Evolutionary conservation across 495 filamentous ascomycete species (phyloP), one percentile per base, ranked within the genome.

Genomic region (Xylaria bambusicola): DNA sequence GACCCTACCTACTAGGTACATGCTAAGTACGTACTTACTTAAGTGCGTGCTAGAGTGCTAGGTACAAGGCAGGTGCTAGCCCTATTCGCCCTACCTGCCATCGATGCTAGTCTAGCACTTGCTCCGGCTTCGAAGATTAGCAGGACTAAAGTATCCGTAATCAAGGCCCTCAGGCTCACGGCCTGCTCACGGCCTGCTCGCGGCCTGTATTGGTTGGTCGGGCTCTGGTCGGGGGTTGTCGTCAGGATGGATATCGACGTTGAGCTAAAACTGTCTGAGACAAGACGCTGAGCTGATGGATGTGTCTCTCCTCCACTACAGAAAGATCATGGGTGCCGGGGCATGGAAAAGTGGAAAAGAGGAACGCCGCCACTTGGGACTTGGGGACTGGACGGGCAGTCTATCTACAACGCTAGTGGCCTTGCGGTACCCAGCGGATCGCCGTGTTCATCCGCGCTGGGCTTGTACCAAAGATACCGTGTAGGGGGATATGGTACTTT

Each of bases 211-310:
- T 56, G 53, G 53, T 56, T 56, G 53, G 53, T 48, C 53, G 42
- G 52, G 29, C 29, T 5, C 29, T 33, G 29, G 29, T 33, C 29
- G 29, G 29, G n/a, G 21, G 18, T 31, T 56, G 52, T 31, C 41
- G 52, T 46, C 18, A 46, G 42, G 29, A 47, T 46, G 53, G 44
- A 18, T 31, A 29, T 38, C 10, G 41, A 26, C 15, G 38, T n/a
- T 48, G 53, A 48, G 53, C 53, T 56, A 56, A 56, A 56, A 56
- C 44, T 10, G 53, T 24, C 41, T 56, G 53, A 56, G 53, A 56
- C 53, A 56, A n/a, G 52, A 56, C 53, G 42, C 53, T 56, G 53
- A 40, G 53, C 53, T 56, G 53, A 56, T 56, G 53, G 31, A n/a
- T n/a, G n/a, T n/a, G n/a, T n/a, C n/a, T n/a, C n/a, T n/a, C n/a